Evolutionary conservation across 2,329 filamentous ascomycete species (phyloP), one percentile per base, ranked within the genome.

Genomic region (Talaromyces pinophilus): DNA sequence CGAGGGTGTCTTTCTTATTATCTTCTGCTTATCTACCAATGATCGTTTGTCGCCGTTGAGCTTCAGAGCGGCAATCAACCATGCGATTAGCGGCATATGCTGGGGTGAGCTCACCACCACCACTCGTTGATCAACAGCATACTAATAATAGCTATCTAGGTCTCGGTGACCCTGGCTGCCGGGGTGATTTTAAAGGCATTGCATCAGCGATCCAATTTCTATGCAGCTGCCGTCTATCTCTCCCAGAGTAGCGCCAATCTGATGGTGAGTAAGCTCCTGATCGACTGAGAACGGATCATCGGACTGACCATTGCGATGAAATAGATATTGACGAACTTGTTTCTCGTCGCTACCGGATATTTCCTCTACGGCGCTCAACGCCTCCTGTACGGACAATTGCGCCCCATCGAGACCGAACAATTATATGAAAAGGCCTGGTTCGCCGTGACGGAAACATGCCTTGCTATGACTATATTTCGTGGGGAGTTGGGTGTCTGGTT

Each of bases 371-470:
- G 88, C 67, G 86, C 99, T 19, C 95, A 97, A 77, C 89, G 93
- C 73, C 83, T 97, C 62, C 92, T 96, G 76, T 99, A 94, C 75
- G 95, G 95, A 68, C 89, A 88, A 19, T 87, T 99, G 25, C 92
- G 96, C 71, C 90, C 93, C 30, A 92, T 96, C 82, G 95, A 99
- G 82, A 91, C 95, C 73, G 96, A 99, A 79, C 94, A 98, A 77
- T 87, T 99, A 15, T 97, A 96, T 76, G 95, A 99, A 79, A 94
- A 94, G 79, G 93, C 92, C 60, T 99, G 96, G 96, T 97, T 97
- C 76, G 94, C 95, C 46, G 92, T 98, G 48, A 97, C 94, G 57
- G 95, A 99, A 81, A 99, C 95, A 70, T 92, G 93, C 75, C 84
- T 99, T 70, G 95, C 95, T 35, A 98, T 99, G 94, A 97, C 95